Percentiles rank a stretch among this genome's conserved stretches.
Evolutionary conservation across 2,329 filamentous ascomycete species (phyloP).

Genomic region (Cadophora sp.): DNA sequence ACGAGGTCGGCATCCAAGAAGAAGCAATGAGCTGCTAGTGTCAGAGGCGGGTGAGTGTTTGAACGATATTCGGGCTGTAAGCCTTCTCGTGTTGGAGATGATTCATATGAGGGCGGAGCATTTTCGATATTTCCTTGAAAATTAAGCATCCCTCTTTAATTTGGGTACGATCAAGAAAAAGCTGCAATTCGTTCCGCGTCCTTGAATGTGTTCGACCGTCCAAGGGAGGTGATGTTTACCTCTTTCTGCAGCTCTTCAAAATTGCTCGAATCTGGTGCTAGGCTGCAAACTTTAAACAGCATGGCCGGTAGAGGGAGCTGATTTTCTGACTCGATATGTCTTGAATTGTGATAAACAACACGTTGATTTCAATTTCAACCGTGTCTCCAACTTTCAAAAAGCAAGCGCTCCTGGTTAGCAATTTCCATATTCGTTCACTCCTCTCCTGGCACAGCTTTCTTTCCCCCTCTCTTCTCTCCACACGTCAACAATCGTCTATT

Average conservation of each 20-base stretch:
- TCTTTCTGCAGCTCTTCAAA: no score
- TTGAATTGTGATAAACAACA: neutral
- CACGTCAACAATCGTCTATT: neutral
- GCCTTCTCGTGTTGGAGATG: neutral
- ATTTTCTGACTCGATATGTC: neutral
- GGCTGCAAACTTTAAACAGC: no score
- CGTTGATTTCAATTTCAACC: neutral
- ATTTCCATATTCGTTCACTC: constrained; percentile 3
- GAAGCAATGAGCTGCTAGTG: constrained; percentile 41
- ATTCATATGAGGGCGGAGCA: constrained; percentile 7
- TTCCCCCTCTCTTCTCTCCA: neutral
- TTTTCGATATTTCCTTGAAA: neutral
- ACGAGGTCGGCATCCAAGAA: constrained; percentile 46
- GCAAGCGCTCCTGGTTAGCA: neutral
- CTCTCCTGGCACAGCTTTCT: neutral
- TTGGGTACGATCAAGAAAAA: neutral
- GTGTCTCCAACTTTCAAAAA: neutral
- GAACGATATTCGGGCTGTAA: constrained; percentile 11
- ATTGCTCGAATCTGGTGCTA: no score
- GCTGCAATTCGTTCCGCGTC: neutral
- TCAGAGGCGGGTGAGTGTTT: neutral
- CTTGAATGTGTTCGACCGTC: neutral
- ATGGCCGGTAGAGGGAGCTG: no score
- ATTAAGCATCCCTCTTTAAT: neutral
- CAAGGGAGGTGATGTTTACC: no score